phyloP scores from a whole-genome alignment of 2,329 filamentous ascomycete species.

The Botrytis squamosa region DNA sequence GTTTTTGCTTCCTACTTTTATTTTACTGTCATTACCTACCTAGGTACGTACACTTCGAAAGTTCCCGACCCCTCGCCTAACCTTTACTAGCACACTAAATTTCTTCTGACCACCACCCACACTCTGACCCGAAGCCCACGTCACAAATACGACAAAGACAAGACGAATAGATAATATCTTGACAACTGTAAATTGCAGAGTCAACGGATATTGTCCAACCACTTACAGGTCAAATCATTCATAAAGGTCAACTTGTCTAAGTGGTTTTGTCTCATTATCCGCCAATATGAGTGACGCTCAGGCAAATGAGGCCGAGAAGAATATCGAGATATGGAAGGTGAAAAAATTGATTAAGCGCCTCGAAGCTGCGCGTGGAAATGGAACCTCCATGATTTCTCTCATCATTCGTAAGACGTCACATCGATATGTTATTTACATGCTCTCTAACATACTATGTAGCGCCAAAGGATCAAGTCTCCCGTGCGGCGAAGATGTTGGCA shows the following conservation, averaged over 20 bases:
- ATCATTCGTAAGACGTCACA: constrained; percentile 75
- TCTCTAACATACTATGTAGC: constrained; percentile 50
- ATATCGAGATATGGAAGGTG: constrained; percentile 92
- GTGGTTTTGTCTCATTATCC: constrained; percentile 25
- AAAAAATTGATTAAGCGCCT: constrained; percentile 99
- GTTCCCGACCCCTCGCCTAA: constrained; percentile 15
- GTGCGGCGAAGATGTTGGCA: constrained; percentile 98
- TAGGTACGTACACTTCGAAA: not conserved
- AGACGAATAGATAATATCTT: constrained; percentile 1
- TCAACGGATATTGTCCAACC: constrained; percentile 16
- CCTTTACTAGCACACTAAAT: constrained; percentile 18
- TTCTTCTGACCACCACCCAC: constrained; percentile 10
- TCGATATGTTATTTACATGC: constrained; percentile 26
- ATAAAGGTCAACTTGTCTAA: constrained; percentile 6
- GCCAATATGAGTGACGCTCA: constrained; percentile 81
- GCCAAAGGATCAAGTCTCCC: constrained; percentile 96
- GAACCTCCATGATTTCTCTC: constrained; percentile 98
- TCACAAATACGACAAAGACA: constrained; percentile 17
- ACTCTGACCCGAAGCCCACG: constrained; percentile 11
- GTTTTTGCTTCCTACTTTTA: not conserved
- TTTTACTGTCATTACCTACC: too few relatives aligned
- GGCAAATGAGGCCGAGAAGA: constrained; percentile 96
- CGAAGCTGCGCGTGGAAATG: constrained; percentile 94
- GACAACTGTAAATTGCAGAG: constrained; percentile 20
- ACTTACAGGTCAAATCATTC: constrained; percentile 3